A percentile compares a stretch with the other conserved stretches of the same genome.
Conservation (phyloP, 2,329 filamentous ascomycete genomes). For the Fusarium nygamai region DNA sequence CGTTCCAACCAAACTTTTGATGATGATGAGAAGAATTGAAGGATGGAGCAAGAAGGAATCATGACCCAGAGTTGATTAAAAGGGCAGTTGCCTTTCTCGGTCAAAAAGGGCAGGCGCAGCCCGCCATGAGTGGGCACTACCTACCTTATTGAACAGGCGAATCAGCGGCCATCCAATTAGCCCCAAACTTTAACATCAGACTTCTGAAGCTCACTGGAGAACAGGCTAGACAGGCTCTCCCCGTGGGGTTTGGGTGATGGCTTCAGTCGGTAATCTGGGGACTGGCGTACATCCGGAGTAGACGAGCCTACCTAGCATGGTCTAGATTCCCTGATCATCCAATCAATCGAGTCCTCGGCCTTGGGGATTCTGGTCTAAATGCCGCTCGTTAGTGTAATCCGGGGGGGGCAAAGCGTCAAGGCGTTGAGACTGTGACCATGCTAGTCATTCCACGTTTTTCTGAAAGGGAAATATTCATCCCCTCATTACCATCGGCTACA, state of each 20-base stretch:
- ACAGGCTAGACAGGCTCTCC: constrained; percentile 6
- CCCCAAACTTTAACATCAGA: constrained; percentile 3
- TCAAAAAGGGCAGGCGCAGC: constrained; percentile 11
- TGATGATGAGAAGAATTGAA: constrained; percentile 2
- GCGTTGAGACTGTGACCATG: not conserved
- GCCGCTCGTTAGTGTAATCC: not conserved
- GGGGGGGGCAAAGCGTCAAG: not conserved
- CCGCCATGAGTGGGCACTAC: not conserved
- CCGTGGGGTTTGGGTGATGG: constrained; percentile 21
- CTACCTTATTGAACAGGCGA: not conserved
- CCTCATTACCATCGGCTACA: not conserved
- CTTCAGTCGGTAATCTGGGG: constrained; percentile 21
- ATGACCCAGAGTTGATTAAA: not conserved
- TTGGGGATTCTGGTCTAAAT: not conserved
- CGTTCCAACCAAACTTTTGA: not conserved
- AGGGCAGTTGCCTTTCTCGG: constrained; percentile 29
- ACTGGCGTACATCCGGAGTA: not conserved
- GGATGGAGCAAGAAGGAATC: not conserved
- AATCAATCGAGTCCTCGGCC: constrained; percentile 9
- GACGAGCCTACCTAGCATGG: constrained; percentile 4
- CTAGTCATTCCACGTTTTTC: not conserved
- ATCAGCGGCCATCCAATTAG: not conserved
- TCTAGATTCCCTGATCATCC: constrained; percentile 12
- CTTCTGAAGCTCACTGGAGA: constrained; percentile 1
- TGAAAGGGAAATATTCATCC: constrained; percentile 22